A percentile compares a stretch with the other conserved stretches of the same genome.
phyloP scores from a whole-genome alignment of 768 basidiomycete genomes.

The Auriscalpium vulgare region DNA sequence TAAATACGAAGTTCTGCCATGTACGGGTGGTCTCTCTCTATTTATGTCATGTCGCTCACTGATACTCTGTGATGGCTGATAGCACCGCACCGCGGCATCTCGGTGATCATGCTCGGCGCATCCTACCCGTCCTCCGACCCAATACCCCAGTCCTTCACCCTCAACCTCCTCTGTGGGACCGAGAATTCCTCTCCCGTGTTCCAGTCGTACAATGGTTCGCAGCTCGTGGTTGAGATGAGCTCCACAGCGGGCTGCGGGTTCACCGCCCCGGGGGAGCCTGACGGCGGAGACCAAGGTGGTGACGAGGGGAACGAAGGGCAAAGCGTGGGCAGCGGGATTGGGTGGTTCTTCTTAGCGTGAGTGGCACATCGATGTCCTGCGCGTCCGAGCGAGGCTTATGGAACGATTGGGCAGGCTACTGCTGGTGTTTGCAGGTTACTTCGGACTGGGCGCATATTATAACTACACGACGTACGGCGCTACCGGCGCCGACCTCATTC shows the following conservation, averaged over 20 bases:
- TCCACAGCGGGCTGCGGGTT: slow-evolving; percentile 50
- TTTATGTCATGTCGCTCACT: background rate
- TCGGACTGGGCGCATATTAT: slow-evolving; percentile 75
- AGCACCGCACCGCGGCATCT: slow-evolving; percentile 46
- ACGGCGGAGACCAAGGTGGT: slow-evolving; percentile 12
- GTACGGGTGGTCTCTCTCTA: slow-evolving; percentile 14
- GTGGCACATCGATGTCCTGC: slow-evolving; percentile 18
- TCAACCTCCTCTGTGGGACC: slow-evolving; percentile 50
- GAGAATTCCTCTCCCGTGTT: slow-evolving; percentile 40
- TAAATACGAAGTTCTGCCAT: slow-evolving; percentile 21
- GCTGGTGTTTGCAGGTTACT: slow-evolving; percentile 61
- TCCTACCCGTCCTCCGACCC: slow-evolving; percentile 49
- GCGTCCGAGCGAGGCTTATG: background rate
- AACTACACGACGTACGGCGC: slow-evolving; percentile 87
- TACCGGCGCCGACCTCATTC: slow-evolving; percentile 73
- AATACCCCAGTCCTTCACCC: slow-evolving; percentile 48
- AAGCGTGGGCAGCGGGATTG: slow-evolving; percentile 62
- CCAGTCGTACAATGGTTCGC: slow-evolving; percentile 50
- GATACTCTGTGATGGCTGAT: background rate
- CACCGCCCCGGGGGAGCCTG: slow-evolving; percentile 12
- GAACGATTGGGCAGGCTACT: slow-evolving; percentile 37
- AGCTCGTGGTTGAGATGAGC: slow-evolving; percentile 53
- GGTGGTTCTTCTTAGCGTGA: slow-evolving; percentile 84
- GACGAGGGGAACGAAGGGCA: slow-evolving; percentile 12
- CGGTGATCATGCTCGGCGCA: slow-evolving; percentile 49